These are phyloP conservation scores for Globisporangium sylvaticum DNA, from an alignment of 352 stramenopile genomes.

Conservation along the genomic window DNA sequence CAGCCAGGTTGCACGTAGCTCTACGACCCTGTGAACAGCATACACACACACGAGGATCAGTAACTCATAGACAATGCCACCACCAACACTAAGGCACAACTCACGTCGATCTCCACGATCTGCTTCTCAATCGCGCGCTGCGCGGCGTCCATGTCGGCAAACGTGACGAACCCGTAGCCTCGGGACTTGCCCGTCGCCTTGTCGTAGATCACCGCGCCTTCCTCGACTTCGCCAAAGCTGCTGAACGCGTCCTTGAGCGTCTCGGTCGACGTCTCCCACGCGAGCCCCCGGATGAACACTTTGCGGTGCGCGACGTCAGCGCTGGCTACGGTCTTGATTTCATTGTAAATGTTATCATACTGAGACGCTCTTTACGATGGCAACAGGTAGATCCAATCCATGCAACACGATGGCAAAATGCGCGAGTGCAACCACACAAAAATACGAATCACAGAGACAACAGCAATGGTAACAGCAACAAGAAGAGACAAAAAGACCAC, in stretches of 20 bases:
- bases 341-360: slow-evolving; percentile 50
- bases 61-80: neutral
- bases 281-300: slow-evolving; percentile 63
- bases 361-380: slow-evolving; percentile 41
- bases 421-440: neutral
- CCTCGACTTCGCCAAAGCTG: slow-evolving; percentile 54
- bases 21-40: slow-evolving; percentile 26
- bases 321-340: slow-evolving; percentile 55
- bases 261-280: slow-evolving; percentile 53
- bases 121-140: slow-evolving; percentile 44
- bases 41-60: neutral
- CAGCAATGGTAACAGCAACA: neutral
- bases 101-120: slow-evolving; percentile 53
- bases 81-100: slow-evolving; percentile 8
- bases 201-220: slow-evolving; percentile 59
- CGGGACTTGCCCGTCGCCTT: slow-evolving; percentile 57
- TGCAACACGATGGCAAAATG: slow-evolving; percentile 1
- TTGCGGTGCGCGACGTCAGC: slow-evolving; percentile 59
- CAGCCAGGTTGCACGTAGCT: slow-evolving; percentile 50
- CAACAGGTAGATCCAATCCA: neutral
- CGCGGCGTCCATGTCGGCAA: slow-evolving; percentile 57
- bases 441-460: neutral
- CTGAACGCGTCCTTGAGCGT: slow-evolving; percentile 42
- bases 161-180: slow-evolving; percentile 67
- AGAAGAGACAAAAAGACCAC: neutral